Conservation (phyloP, 129 eudicot genomes). For the Flaveria ramosissima region DNA sequence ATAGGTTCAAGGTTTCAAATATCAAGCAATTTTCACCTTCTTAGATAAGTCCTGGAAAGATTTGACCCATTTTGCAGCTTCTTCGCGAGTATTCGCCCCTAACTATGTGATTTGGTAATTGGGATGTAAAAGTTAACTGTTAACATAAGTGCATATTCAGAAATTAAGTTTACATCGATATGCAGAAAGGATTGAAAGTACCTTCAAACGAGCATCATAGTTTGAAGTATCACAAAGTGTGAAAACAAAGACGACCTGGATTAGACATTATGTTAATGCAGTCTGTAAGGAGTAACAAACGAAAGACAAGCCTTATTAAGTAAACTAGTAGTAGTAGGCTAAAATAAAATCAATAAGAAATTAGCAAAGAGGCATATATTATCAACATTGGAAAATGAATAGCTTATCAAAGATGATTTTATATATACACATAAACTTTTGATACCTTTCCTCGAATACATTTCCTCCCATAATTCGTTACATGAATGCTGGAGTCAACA, state of each 20-base stretch:
- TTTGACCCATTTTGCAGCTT: conserved; percentile 72
- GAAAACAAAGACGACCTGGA: conserved; percentile 69
- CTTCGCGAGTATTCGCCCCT: conserved; percentile 78
- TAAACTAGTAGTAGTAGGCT: neutral
- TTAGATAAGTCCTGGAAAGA: conserved; percentile 50
- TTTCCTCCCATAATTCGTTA: conserved; percentile 63
- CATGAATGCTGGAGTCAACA: conserved; percentile 64
- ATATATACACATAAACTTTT: neutral
- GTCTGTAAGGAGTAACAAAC: conserved; percentile 4
- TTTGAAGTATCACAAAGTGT: conserved; percentile 65
- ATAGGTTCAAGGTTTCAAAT: conserved; percentile 10
- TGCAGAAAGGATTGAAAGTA: conserved; percentile 24
- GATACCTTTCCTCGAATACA: conserved; percentile 68
- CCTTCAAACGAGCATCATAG: conserved; percentile 58
- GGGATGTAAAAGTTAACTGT: neutral
- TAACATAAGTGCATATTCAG: neutral
- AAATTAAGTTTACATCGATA: neutral
- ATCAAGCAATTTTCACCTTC: conserved; percentile 45
- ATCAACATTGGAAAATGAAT: conserved; percentile 3
- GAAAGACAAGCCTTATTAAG: neutral
- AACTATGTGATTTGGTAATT: conserved; percentile 38
- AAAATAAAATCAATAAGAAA: neutral
- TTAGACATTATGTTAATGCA: conserved; percentile 1
- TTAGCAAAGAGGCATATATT: neutral
- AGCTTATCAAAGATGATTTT: neutral